Conservation (phyloP, 169 alveolate species). For the Eimeria tenella region DNA sequence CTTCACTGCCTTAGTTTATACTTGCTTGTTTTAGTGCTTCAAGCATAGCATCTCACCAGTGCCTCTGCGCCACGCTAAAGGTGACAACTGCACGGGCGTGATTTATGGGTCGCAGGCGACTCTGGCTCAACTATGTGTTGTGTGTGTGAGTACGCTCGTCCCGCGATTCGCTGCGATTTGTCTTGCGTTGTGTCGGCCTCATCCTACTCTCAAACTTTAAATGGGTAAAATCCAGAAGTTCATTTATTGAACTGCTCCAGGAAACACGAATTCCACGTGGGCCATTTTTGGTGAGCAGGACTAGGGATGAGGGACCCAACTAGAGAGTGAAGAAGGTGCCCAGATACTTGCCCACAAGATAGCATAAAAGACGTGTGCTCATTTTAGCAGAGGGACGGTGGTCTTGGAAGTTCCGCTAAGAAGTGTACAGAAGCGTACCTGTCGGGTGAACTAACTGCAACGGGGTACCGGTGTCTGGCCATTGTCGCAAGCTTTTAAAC, state of each 20-base stretch:
- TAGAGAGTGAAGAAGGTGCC: too few species aligned
- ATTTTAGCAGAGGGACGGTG: too few species aligned
- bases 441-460: too few species aligned
- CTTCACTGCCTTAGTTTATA: constrained; percentile 41
- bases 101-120: constrained; percentile 73
- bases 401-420: too few species aligned
- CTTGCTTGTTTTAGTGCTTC: constrained; percentile 48
- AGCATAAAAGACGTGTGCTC: too few species aligned
- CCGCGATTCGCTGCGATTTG: constrained; percentile 79
- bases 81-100: constrained; percentile 38
- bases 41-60: background rate
- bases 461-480: too few species aligned
- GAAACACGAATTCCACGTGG: constrained; percentile 93
- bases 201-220: constrained; percentile 68
- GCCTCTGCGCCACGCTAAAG: background rate
- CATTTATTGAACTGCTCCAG: constrained; percentile 83
- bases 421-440: too few species aligned
- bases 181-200: constrained; percentile 65
- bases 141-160: constrained; percentile 81
- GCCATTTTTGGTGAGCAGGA: constrained; percentile 95
- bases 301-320: constrained; percentile 83
- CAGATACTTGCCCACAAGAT: too few species aligned
- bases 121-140: constrained; percentile 73
- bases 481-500: too few species aligned
- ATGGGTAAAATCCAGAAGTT: constrained; percentile 71